A percentile compares a stretch with the other conserved stretches of the same genome.
phyloP scores from a whole-genome alignment of 257 asterid genomes.

The Solanum raphanifolium region DNA sequence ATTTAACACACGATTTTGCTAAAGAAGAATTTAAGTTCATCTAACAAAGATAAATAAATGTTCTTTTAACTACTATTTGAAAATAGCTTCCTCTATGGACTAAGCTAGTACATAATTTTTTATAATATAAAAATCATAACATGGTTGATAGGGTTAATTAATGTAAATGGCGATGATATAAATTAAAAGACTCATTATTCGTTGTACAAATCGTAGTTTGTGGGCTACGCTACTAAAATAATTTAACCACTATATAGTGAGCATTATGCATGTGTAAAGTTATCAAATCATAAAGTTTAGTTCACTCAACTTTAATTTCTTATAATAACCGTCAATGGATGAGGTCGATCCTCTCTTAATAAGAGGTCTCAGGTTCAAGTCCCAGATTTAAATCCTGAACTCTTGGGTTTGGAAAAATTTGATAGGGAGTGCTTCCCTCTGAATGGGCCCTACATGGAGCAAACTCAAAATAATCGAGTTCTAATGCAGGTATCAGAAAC shows the following conservation, averaged over 20 bases:
- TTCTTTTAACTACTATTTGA: not conserved
- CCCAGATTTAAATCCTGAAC: too few relatives aligned
- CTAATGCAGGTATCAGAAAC: too few relatives aligned
- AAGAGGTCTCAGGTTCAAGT: not conserved
- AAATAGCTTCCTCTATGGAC: not conserved
- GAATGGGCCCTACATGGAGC: too few relatives aligned
- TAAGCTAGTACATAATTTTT: not conserved
- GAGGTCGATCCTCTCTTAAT: too few relatives aligned
- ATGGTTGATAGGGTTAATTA: not conserved
- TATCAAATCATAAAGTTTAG: not conserved
- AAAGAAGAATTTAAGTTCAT: not conserved
- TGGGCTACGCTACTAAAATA: not conserved
- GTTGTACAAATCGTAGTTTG: not conserved
- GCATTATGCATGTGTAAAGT: not conserved
- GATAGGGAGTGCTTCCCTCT: not conserved
- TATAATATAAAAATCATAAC: not conserved
- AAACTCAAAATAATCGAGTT: too few relatives aligned
- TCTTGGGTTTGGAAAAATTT: rapidly evolving
- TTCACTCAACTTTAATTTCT: not conserved
- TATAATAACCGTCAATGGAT: too few relatives aligned
- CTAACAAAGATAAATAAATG: not conserved
- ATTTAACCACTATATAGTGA: not conserved
- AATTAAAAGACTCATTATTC: not conserved
- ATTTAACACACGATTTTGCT: not conserved
- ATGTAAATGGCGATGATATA: not conserved